Base-by-base conservation (phyloP, 2,329 filamentous ascomycete species). In the Anisogramma anomala region DNA sequence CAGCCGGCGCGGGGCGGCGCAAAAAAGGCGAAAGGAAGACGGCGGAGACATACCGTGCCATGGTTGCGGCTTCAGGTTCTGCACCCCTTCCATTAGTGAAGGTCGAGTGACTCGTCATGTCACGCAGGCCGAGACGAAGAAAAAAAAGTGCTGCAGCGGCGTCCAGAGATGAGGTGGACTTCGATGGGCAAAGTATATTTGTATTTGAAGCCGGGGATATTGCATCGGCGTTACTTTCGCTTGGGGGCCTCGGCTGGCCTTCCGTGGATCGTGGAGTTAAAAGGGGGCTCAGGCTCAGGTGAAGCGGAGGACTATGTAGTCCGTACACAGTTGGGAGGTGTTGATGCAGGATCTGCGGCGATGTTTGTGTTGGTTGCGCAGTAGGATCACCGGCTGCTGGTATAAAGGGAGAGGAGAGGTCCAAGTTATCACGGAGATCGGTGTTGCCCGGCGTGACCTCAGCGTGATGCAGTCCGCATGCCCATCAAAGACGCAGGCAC, bases 31-130 rank as follows among this genome's bases (percentile, higher is more conserved):
- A 28, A 15, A 8, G 26, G 35, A n/a, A 20, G 7, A 15, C 39
- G 15, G 19, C 25, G 17, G 14, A 8, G 15, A 48, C 52, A 38
- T 52, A 72, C 69, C 67, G 67, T 48, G 67, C 60, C 70, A 74
- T 74, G 46, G 63, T 64, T 61, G 57, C 62, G 50, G 59, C 54
- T 42, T 53, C 54, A 48, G 58, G 54, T 48, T 52, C 53, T 22
- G 62, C 59, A 57, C 59, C 56, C 54, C 56, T 64, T 55, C 61
- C 67, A 67, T 70, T 60, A 57, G 67, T 56, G 46, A 75, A 68
- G 41, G 66, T 68, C 40, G 65, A 67, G 55, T 76, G 74, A 50
- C 66, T 68, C 56, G 68, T 66, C 72, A 76, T 76, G 62, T 59
- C 61, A 43, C 41, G 26, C 35, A 40, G 17, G 30, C 40, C 23